Conservation (phyloP, 2,329 filamentous ascomycete species). For the Trematosphaeria pertusa region DNA sequence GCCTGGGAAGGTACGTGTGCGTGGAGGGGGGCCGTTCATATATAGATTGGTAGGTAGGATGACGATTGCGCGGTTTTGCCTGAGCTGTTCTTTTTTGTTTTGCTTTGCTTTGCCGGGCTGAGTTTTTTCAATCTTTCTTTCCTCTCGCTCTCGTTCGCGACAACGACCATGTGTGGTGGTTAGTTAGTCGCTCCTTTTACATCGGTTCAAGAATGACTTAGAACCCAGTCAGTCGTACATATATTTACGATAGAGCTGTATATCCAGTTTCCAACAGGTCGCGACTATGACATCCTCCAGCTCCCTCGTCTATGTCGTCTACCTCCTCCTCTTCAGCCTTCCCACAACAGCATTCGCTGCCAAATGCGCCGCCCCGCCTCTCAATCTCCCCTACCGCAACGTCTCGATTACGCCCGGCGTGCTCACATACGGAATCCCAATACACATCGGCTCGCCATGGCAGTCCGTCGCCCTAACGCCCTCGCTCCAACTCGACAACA, state of each 20-base stretch:
- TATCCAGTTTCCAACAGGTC: neutral
- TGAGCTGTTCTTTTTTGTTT: too few relatives aligned
- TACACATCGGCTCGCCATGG: constrained; percentile 20
- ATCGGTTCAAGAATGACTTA: too few relatives aligned
- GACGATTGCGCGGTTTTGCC: too few relatives aligned
- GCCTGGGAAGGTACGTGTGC: neutral
- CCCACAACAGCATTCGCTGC: constrained; percentile 8
- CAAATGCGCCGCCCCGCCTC: constrained; percentile 25
- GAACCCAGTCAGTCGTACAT: too few relatives aligned
- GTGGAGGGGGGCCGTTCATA: too few relatives aligned
- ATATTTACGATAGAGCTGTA: too few relatives aligned
- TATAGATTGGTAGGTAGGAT: too few relatives aligned
- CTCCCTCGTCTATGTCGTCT: constrained; percentile 1
- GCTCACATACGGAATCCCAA: constrained; percentile 18
- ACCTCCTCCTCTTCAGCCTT: neutral
- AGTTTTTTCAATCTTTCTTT: too few relatives aligned
- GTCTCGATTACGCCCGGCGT: constrained; percentile 14
- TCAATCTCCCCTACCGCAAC: constrained; percentile 18
- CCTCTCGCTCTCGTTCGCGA: too few relatives aligned
- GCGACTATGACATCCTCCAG: neutral
- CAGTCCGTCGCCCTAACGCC: constrained; percentile 23
- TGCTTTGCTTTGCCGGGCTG: too few relatives aligned
- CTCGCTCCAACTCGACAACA: constrained; percentile 21
- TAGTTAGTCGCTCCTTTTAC: too few relatives aligned
- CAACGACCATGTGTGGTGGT: too few relatives aligned